Evolutionary conservation across 2,329 filamentous ascomycete species (phyloP).

Genomic region (Aspergillus fructus): DNA sequence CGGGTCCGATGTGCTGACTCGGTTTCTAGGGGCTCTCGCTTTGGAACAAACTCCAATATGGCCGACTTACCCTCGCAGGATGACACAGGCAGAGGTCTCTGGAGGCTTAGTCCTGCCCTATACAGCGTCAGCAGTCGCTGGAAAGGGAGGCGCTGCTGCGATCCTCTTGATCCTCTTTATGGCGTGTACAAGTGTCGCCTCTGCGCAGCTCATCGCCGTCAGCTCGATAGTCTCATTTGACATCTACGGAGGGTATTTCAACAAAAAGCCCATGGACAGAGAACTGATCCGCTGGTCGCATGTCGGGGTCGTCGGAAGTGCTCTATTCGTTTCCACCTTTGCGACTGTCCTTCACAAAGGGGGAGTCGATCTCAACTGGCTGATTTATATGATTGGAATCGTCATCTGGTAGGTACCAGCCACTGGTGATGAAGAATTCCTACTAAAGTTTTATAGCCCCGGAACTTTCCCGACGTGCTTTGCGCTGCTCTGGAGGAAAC

Average conservation of each 20-base stretch:
- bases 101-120: slow-evolving; percentile 37
- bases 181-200: slow-evolving; percentile 47
- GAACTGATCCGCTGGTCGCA: slow-evolving; percentile 53
- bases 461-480: slow-evolving; percentile 29
- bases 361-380: slow-evolving; percentile 40
- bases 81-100: slow-evolving; percentile 28
- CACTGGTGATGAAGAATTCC: too few relatives aligned
- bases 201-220: slow-evolving; percentile 53
- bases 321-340: slow-evolving; percentile 31
- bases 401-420: too few relatives aligned
- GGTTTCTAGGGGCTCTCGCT: slow-evolving; percentile 33
- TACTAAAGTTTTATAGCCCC: slow-evolving; percentile 35
- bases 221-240: slow-evolving; percentile 55
- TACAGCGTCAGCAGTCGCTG: slow-evolving; percentile 36
- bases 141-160: slow-evolving; percentile 35
- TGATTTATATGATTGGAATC: slow-evolving; percentile 41
- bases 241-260: slow-evolving; percentile 52
- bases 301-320: slow-evolving; percentile 50
- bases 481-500: neutral
- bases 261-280: slow-evolving; percentile 43
- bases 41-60: slow-evolving; percentile 48
- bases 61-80: slow-evolving; percentile 50
- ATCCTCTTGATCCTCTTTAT: slow-evolving; percentile 39
- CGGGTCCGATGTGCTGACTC: too few relatives aligned
- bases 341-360: slow-evolving; percentile 30